These are phyloP conservation scores for Eutrema japonicum DNA, from an alignment of 345 rosid species.

Conservation along the genomic window DNA sequence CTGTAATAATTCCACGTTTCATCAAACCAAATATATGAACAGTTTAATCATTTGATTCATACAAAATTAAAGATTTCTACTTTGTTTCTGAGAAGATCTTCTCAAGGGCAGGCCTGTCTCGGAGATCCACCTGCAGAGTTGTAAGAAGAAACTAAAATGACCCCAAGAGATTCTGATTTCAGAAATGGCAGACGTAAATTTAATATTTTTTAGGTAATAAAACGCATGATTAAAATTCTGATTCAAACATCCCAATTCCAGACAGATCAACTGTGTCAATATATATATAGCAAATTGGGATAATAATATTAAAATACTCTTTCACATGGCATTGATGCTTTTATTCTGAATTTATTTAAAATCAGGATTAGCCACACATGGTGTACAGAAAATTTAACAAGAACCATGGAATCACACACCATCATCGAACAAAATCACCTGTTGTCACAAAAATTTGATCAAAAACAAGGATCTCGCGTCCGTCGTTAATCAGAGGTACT, in stretches of 20 bases:
- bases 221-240: conserved; percentile 11
- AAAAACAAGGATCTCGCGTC: background rate
- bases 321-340: conserved; percentile 41
- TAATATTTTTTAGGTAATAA: background rate
- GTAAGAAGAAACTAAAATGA: background rate
- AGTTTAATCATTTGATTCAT: conserved; percentile 8
- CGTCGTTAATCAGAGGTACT: background rate
- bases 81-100: conserved; percentile 60
- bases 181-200: background rate
- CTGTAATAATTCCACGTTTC: conserved; percentile 47
- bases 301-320: conserved; percentile 23
- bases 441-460: background rate
- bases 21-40: conserved; percentile 29
- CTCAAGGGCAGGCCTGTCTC: conserved; percentile 82
- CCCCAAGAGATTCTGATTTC: conserved; percentile 8
- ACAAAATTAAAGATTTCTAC: background rate
- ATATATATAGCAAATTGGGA: background rate
- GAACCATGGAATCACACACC: conserved; percentile 27
- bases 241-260: conserved; percentile 32
- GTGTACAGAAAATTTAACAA: conserved; percentile 3
- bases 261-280: conserved; percentile 35
- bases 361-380: conserved; percentile 34
- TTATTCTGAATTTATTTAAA: background rate
- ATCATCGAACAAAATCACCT: background rate
- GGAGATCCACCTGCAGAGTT: conserved; percentile 74